Base-by-base conservation (phyloP, 2,329 filamentous ascomycete genomes). In the Sporothrix sp. region DNA sequence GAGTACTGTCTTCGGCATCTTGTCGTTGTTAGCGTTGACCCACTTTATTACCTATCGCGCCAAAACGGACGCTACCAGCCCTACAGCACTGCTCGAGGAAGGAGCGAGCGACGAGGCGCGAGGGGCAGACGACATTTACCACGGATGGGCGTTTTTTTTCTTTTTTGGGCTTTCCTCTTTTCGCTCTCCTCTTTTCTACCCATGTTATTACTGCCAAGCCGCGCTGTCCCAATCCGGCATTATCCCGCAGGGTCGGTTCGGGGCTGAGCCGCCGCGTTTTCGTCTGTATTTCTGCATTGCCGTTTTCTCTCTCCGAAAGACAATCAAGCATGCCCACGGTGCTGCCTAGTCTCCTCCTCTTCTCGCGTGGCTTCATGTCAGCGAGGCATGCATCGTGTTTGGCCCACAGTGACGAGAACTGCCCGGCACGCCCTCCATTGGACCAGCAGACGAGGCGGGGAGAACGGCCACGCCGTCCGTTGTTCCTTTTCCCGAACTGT, bases 41-140 rank as follows among this genome's bases (percentile, higher is more conserved):
- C 43, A 36, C 30, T 37, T 47, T 47, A 16, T 20, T 38, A 13
- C 32, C 14, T 16, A 37, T 11, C 11, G 23, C 27, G 33, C 30
- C 36, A 35, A 25, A 49, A 14, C 37, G 18, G 46, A 33, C 46
- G 46, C 36, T 49, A 49, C 20, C 27, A 49, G 46, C 46, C 46
- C 33, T 49, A 39, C 42, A 6, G 2, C 20, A 18, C 11, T 10
- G 8, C 2, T 8, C 3, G 4, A 44, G 43, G 20, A 45, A 45
- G 30, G 20, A 18, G 28, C 18, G 13, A 45, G 25, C 8, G 18
- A 14, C 13, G 28, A 32, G 18, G 40, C 30, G 10, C 40, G 40
- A 43, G 20, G 16, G 25, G 9, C 13, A 21, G 39, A 43, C 25
- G 28, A n/a, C 13, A 10, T 20, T 5, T 6, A n/a, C n/a, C n/a